Percentiles rank a stretch among this genome's conserved stretches.
These are phyloP conservation scores for Salvia hispanica DNA, from an alignment of 257 asterid genomes.

Conservation along the genomic window DNA sequence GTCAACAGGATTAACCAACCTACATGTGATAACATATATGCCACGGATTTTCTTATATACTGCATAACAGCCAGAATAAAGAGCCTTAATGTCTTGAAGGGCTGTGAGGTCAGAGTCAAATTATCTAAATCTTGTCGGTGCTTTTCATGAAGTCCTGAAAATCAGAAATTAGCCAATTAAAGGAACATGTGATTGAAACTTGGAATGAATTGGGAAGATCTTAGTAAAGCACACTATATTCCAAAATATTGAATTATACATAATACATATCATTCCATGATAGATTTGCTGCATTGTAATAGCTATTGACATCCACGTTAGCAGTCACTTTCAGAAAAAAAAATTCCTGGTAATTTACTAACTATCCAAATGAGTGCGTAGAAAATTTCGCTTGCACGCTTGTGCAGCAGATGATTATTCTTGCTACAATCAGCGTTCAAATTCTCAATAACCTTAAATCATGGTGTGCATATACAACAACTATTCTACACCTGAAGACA, in stretches of 20 bases:
- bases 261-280: not conserved
- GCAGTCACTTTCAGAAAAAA: not conserved
- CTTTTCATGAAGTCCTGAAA: conserved; percentile 60
- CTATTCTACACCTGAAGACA: not conserved
- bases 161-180: conserved; percentile 26
- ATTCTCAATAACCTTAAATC: not conserved
- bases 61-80: conserved; percentile 58
- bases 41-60: conserved; percentile 52
- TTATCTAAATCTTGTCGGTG: conserved; percentile 68
- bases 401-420: too few relatives aligned
- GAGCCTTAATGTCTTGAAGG: conserved; percentile 64
- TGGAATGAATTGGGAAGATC: not conserved
- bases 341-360: not conserved
- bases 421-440: not conserved
- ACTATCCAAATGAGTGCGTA: not conserved
- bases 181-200: not conserved
- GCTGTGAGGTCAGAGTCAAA: conserved; percentile 64
- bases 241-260: not conserved
- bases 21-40: conserved; percentile 66
- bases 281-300: not conserved
- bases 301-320: not conserved
- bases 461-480: not conserved
- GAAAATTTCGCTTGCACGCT: not conserved
- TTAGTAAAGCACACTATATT: not conserved
- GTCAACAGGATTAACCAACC: conserved; percentile 53